These are phyloP conservation scores for Penicillium coffeae DNA, from an alignment of 495 filamentous ascomycete genomes.

Conservation along the genomic window DNA sequence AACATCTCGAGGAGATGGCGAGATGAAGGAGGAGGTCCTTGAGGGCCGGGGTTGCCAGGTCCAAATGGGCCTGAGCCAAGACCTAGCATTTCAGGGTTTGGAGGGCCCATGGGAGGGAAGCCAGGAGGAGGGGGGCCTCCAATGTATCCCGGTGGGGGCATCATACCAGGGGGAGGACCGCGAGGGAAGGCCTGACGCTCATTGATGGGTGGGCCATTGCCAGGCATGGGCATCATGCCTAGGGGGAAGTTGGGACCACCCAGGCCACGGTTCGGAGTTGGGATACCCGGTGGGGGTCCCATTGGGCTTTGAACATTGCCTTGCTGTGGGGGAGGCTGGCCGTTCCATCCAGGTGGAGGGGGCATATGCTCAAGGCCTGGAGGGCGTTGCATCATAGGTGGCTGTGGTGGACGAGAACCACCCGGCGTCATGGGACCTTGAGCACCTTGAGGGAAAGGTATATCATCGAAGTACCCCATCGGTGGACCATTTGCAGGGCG, in stretches of 20 bases:
- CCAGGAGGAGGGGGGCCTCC: constrained; percentile 43
- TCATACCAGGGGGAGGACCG: constrained; percentile 47
- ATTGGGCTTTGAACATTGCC: constrained; percentile 37
- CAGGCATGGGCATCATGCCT: constrained; percentile 46
- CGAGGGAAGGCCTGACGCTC: constrained; percentile 42
- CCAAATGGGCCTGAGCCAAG: constrained; percentile 37
- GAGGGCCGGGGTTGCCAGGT: constrained; percentile 34
- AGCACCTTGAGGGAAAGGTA: constrained; percentile 34
- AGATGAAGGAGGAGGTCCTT: constrained; percentile 42
- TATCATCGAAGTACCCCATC: constrained; percentile 45
- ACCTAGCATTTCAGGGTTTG: constrained; percentile 42
- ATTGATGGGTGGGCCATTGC: constrained; percentile 29
- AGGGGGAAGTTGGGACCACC: constrained; percentile 37
- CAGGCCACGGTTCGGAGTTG: constrained; percentile 35
- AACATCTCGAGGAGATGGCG: constrained; percentile 46
- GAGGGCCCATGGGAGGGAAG: constrained; percentile 45
- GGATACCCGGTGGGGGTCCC: constrained; percentile 46
- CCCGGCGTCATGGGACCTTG: constrained; percentile 38
- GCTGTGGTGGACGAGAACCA: constrained; percentile 31
- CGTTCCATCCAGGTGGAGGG: constrained; percentile 35
- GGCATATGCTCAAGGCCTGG: constrained; percentile 48
- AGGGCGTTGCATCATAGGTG: constrained; percentile 43
- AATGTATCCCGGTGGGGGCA: constrained; percentile 51
- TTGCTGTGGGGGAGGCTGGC: constrained; percentile 36
- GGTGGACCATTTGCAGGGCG: constrained; percentile 38